Conservation (phyloP, 1,139 yeast genomes). For the Saccharomyces uvarum region DNA sequence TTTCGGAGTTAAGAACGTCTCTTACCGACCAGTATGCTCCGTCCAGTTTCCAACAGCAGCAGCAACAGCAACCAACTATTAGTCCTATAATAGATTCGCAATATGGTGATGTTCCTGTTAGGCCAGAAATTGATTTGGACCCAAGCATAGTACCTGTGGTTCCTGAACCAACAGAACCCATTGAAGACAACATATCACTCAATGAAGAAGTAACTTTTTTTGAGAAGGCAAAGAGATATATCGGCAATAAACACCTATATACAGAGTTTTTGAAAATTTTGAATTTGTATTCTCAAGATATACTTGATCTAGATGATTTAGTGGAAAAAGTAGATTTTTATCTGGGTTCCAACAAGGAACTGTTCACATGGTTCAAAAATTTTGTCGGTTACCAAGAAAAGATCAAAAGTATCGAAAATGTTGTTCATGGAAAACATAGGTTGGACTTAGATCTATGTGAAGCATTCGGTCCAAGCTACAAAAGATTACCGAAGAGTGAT, state of each 20-base stretch:
- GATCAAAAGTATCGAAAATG: slow-evolving; percentile 76
- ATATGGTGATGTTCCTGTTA: slow-evolving; percentile 41
- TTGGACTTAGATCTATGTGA: slow-evolving; percentile 77
- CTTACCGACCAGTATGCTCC: background rate
- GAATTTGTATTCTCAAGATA: slow-evolving; percentile 80
- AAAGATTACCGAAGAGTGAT: slow-evolving; percentile 88
- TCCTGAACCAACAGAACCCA: slow-evolving; percentile 78
- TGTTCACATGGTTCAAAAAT: slow-evolving; percentile 82
- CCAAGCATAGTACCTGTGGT: slow-evolving; percentile 79
- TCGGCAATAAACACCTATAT: slow-evolving; percentile 84
- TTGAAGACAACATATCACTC: slow-evolving; percentile 52
- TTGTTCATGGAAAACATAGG: slow-evolving; percentile 81
- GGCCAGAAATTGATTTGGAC: slow-evolving; percentile 40
- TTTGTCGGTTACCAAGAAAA: slow-evolving; percentile 82
- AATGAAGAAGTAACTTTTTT: slow-evolving; percentile 84
- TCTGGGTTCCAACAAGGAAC: slow-evolving; percentile 70
- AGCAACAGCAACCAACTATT: background rate
- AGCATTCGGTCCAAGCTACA: slow-evolving; percentile 87
- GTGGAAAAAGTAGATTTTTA: slow-evolving; percentile 82
- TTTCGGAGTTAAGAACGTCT: background rate
- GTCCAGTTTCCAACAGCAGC: background rate
- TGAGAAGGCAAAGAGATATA: slow-evolving; percentile 83
- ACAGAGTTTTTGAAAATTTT: slow-evolving; percentile 84
- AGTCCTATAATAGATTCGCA: background rate
- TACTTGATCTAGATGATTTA: slow-evolving; percentile 73